phyloP scores from a whole-genome alignment of 495 filamentous ascomycete genomes.

The Tetracladium setigerum region DNA sequence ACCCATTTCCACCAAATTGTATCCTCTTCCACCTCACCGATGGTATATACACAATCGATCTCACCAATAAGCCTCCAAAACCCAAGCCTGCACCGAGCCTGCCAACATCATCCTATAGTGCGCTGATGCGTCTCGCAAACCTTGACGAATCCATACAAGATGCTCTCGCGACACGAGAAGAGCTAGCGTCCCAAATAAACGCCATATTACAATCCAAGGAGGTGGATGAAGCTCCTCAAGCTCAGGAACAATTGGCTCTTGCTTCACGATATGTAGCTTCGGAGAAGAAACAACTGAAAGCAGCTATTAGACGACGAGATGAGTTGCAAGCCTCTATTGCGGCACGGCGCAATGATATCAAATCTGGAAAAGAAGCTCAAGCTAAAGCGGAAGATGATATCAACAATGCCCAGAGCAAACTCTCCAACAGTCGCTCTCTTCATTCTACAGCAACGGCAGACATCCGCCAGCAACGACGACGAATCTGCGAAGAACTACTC shows the following conservation, averaged over 20 bases:
- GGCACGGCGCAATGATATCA: conserved; percentile 59
- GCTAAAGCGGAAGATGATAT: conserved; percentile 47
- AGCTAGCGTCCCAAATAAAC: conserved; percentile 70
- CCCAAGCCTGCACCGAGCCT: conserved; percentile 35
- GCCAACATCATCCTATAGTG: conserved; percentile 78
- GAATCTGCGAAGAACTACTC: conserved; percentile 76
- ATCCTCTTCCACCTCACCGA: conserved; percentile 83
- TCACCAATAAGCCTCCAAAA: conserved; percentile 33
- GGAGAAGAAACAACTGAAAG: conserved; percentile 58
- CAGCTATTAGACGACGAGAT: conserved; percentile 45
- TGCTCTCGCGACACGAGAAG: conserved; percentile 68
- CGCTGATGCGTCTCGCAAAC: conserved; percentile 80
- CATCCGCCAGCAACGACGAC: conserved; percentile 70
- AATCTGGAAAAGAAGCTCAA: conserved; percentile 50
- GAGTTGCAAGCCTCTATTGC: conserved; percentile 60
- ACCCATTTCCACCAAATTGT: conserved; percentile 77
- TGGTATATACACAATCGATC: conserved; percentile 69
- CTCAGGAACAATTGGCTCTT: conserved; percentile 53
- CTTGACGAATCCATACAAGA: conserved; percentile 92
- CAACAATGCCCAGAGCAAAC: conserved; percentile 47
- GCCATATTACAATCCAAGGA: conserved; percentile 49
- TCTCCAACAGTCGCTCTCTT: conserved; percentile 45
- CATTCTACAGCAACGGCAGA: conserved; percentile 50
- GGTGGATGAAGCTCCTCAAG: conserved; percentile 46
- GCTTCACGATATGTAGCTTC: conserved; percentile 52